Percentiles rank a stretch among this genome's conserved stretches.
Conservation (phyloP, 208 protist species). For the Trypanosoma brucei region DNA sequence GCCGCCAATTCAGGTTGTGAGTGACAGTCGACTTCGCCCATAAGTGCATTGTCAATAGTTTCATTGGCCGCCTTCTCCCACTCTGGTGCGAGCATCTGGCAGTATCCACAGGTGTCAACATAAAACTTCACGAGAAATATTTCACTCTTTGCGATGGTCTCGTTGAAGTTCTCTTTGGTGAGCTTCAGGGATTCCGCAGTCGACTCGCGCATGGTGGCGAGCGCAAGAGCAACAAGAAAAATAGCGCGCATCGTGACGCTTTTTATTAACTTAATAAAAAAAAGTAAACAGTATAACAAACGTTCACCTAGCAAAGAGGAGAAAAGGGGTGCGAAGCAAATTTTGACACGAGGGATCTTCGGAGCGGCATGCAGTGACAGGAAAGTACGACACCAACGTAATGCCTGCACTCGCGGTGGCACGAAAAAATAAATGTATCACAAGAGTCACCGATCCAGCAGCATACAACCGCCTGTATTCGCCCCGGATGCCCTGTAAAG, state of each 20-base stretch:
- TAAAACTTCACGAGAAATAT: slow-evolving; percentile 92
- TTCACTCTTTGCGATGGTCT: slow-evolving; percentile 32
- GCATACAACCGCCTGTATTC: too few species aligned
- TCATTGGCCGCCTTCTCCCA: slow-evolving; percentile 64
- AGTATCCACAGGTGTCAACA: slow-evolving; percentile 94
- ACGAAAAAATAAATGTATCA: too few species aligned
- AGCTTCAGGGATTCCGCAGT: slow-evolving; percentile 50
- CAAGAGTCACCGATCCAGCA: too few species aligned
- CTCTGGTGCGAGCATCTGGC: slow-evolving; percentile 90
- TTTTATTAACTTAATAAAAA: slow-evolving; percentile 3
- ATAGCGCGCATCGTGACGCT: slow-evolving; percentile 15
- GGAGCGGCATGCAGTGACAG: too few species aligned
- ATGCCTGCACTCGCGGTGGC: too few species aligned
- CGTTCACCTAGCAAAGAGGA: background rate
- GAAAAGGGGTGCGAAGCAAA: background rate
- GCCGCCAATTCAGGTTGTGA: slow-evolving; percentile 49
- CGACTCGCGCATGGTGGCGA: slow-evolving; percentile 9
- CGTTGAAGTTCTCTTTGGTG: slow-evolving; percentile 66
- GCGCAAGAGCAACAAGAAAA: slow-evolving; percentile 22
- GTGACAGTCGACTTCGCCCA: slow-evolving; percentile 86
- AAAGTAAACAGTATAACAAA: slow-evolving; percentile 1
- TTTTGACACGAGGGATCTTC: too few species aligned
- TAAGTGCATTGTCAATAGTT: slow-evolving; percentile 38
- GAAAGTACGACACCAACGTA: too few species aligned
- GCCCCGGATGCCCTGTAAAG: too few species aligned